Conservation (phyloP, 2,329 filamentous ascomycete genomes). For the Chrysoporthe austroafricana region DNA sequence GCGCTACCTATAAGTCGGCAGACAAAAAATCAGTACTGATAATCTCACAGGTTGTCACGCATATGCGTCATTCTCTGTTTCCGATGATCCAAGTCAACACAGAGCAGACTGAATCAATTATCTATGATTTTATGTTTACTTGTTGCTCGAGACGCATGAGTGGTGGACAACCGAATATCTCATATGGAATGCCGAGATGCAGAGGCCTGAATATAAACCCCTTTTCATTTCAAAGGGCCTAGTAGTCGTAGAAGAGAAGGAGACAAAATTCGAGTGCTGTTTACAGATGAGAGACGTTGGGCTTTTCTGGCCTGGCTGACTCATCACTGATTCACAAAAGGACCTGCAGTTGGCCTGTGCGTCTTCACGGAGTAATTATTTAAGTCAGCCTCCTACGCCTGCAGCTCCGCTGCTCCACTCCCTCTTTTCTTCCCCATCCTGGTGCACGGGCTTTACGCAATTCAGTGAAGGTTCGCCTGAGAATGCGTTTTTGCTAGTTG, state of each 20-base stretch:
- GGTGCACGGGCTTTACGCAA: conserved; percentile 80
- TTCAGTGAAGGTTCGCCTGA: conserved; percentile 88
- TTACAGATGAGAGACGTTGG: background rate
- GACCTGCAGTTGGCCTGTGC: conserved; percentile 3
- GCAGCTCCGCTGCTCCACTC: conserved; percentile 30
- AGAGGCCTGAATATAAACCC: background rate
- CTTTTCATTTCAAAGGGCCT: background rate
- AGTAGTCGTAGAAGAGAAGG: background rate
- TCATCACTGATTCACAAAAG: background rate
- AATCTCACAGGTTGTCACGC: too few relatives aligned
- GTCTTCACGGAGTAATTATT: conserved; percentile 9
- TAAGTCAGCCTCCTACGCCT: conserved; percentile 15
- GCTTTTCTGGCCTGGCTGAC: background rate
- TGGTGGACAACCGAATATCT: background rate
- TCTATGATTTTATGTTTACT: background rate
- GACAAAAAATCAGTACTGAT: too few relatives aligned
- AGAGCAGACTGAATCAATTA: background rate
- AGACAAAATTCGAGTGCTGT: background rate
- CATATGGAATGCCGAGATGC: background rate
- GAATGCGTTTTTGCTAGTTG: conserved; percentile 88
- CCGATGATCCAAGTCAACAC: too few relatives aligned
- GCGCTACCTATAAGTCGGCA: too few relatives aligned
- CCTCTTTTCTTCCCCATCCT: conserved; percentile 56
- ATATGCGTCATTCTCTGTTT: too few relatives aligned
- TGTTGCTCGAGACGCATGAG: too few relatives aligned